Evolutionary conservation across 805 yeast species (phyloP), one percentile per base, ranked within the genome.

Genomic region (Candida maltosa): DNA sequence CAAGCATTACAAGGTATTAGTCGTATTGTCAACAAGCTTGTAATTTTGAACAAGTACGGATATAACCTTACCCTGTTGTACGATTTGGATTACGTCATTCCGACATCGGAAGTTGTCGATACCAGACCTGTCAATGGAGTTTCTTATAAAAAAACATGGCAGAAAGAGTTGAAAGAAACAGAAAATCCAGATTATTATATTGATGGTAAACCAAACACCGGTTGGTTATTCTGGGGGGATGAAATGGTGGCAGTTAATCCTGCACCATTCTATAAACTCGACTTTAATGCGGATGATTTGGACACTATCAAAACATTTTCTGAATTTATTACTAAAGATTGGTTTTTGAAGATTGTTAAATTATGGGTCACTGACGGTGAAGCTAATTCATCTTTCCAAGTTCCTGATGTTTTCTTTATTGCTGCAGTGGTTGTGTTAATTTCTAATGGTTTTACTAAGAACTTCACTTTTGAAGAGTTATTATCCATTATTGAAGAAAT

Each of bases 151-250:
- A 56, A 58, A 0, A 43, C 39, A 2, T 83, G 81, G 65, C 52
- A 57, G 27, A 38, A 49, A 4, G 93, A 84, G 45, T 60, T 83
- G 65, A 48, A 51, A 8, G 75, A 76, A 41, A 56, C 63, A 10
- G 55, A 61, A 0, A 37, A 56, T 16, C 83, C 84, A 1, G 45
- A 44, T 1, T 80, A 66, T 44, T 87, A 60, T 48, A 66, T 82
- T 44, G 88, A 83, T 48, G 70, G 71, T 20, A 73, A 71, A 34
- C 61, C 73, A 2, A 69, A 65, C 48, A 60, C 65, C 6, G 93
- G 95, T 0, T 83, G 88, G 78, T 56, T 84, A 6, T 81, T 83
- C 34, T 87, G 96, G 95, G 84, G 80, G 10, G 58, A 75, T 14
- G 45, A 60, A 0, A 49, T 81, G 56, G 51, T 54, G 15, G 87